These are phyloP conservation scores for Tolypocladium amazonense DNA, from an alignment of 2,329 filamentous ascomycete species.

Conservation along the genomic window DNA sequence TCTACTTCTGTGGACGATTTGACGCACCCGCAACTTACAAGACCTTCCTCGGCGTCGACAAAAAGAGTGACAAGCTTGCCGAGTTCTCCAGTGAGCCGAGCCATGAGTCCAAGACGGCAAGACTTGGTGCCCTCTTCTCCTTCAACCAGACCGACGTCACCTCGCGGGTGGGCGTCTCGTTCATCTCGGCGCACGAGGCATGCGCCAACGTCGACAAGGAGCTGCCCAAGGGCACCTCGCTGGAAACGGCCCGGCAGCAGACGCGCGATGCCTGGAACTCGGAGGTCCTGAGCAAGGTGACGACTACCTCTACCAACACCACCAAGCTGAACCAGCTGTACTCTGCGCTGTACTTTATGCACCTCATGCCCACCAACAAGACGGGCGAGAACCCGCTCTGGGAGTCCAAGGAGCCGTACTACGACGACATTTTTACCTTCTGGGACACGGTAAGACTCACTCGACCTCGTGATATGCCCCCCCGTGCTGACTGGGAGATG, in stretches of 20 bases:
- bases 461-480: neutral
- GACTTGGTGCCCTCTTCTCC: slow-evolving; percentile 42
- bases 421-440: slow-evolving; percentile 60
- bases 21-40: slow-evolving; percentile 32
- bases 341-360: slow-evolving; percentile 59
- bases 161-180: slow-evolving; percentile 57
- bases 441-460: slow-evolving; percentile 37
- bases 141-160: slow-evolving; percentile 36
- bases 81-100: slow-evolving; percentile 19
- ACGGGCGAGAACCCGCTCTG: slow-evolving; percentile 62
- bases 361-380: slow-evolving; percentile 57
- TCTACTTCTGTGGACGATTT: slow-evolving; percentile 55
- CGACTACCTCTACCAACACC: slow-evolving; percentile 43
- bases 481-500: slow-evolving; percentile 7
- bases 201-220: slow-evolving; percentile 47
- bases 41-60: slow-evolving; percentile 29
- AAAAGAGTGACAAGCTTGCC: slow-evolving; percentile 17
- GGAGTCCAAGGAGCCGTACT: slow-evolving; percentile 55
- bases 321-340: slow-evolving; percentile 53
- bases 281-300: slow-evolving; percentile 52
- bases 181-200: slow-evolving; percentile 51
- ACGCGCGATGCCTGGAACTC: slow-evolving; percentile 48
- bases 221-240: slow-evolving; percentile 34
- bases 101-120: slow-evolving; percentile 23
- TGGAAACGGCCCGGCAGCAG: slow-evolving; percentile 32